Conservation (phyloP, 192 early-diverging fungal genomes). For the Gryganskiella cystojenkinii region DNA sequence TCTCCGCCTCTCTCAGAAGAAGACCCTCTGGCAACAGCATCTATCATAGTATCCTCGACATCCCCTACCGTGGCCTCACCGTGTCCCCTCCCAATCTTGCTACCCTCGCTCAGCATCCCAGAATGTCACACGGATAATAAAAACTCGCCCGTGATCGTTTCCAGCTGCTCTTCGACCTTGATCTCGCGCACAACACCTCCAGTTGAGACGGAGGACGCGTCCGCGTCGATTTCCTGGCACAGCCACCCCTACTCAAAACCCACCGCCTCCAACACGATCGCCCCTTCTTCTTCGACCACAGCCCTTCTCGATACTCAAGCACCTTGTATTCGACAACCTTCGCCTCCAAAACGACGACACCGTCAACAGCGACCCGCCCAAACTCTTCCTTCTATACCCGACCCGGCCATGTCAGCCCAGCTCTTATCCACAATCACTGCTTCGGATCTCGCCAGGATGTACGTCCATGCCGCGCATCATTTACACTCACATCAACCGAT, state of each 20-base stretch:
- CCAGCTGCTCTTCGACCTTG: neutral
- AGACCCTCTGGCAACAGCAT: no score
- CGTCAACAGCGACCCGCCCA: neutral
- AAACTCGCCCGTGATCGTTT: neutral
- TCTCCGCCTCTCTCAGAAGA: neutral
- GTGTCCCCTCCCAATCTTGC: neutral
- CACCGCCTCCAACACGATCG: neutral
- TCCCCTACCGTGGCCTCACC: slow-evolving; percentile 4
- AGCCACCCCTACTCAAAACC: slow-evolving; percentile 16
- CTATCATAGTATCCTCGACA: no score
- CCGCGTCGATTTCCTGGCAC: slow-evolving; percentile 14
- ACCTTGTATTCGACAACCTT: no score
- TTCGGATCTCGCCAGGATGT: slow-evolving; percentile 22
- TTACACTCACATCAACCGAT: slow-evolving; percentile 52
- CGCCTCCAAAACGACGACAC: neutral
- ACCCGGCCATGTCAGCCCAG: slow-evolving; percentile 8
- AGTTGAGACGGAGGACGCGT: neutral
- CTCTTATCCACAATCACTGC: slow-evolving; percentile 32
- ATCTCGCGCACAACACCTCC: neutral
- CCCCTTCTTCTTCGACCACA: neutral
- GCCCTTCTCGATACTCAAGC: no score
- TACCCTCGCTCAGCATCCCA: slow-evolving; percentile 24
- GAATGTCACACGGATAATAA: neutral
- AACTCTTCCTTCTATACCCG: slow-evolving; percentile 2
- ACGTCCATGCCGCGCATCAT: slow-evolving; percentile 47